These are phyloP conservation scores for Salix suchowensis DNA, from an alignment of 345 rosid species.

Conservation along the genomic window DNA sequence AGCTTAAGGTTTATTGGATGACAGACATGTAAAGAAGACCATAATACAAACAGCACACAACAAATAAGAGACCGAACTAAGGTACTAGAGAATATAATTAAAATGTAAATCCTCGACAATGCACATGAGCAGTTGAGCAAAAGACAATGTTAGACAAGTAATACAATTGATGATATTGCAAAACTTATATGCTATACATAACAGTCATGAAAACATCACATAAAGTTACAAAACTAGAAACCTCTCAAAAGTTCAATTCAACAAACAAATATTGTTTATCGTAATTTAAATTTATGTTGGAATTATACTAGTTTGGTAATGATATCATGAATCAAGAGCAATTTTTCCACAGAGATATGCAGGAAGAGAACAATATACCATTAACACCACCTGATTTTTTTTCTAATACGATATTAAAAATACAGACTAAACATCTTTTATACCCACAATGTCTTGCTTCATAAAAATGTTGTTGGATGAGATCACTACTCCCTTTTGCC, in stretches of 20 bases:
- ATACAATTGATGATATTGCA: background rate
- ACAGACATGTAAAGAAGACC: background rate
- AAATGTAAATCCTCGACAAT: background rate
- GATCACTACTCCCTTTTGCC: background rate
- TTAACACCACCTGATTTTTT: background rate
- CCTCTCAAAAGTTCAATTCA: conserved; percentile 2
- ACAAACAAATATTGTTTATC: background rate
- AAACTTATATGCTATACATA: background rate
- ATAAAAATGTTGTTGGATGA: background rate
- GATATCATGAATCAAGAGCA: background rate
- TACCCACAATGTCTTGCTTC: background rate
- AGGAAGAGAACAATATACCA: background rate
- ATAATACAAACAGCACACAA: background rate
- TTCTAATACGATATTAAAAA: background rate
- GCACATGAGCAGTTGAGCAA: background rate
- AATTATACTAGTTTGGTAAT: background rate
- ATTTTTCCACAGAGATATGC: background rate
- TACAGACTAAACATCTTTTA: background rate
- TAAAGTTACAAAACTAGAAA: background rate
- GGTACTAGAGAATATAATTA: background rate
- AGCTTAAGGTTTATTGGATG: background rate
- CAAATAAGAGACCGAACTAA: background rate
- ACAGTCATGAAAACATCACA: background rate
- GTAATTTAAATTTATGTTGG: background rate
- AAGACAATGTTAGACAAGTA: background rate